Percentiles rank a stretch among this genome's conserved stretches.
phyloP scores from a whole-genome alignment of 352 stramenopile species.

The Elongisporangium undulatum region DNA sequence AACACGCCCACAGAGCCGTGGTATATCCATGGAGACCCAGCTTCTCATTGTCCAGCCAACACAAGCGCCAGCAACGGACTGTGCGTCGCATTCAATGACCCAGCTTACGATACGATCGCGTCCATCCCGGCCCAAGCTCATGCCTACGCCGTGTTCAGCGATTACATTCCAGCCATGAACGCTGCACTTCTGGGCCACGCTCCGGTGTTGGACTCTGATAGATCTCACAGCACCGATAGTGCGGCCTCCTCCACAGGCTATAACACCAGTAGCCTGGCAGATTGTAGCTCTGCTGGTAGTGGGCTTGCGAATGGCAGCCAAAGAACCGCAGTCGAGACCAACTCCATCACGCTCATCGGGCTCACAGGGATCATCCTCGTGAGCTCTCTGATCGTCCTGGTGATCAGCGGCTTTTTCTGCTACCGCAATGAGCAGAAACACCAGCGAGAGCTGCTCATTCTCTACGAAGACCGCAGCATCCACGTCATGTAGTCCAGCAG shows the following conservation, averaged over 20 bases:
- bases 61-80: conserved; percentile 37
- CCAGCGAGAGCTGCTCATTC: conserved; percentile 55
- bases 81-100: conserved; percentile 47
- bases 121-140: conserved; percentile 43
- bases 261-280: not conserved
- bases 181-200: conserved; percentile 23
- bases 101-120: conserved; percentile 41
- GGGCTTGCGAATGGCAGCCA: conserved; percentile 18
- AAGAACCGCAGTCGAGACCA: conserved; percentile 3
- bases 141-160: conserved; percentile 59
- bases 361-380: conserved; percentile 54
- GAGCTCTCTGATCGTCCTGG: conserved; percentile 40
- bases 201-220: not conserved
- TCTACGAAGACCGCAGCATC: conserved; percentile 48
- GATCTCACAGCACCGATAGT: not conserved
- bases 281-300: not conserved
- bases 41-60: conserved; percentile 43
- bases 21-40: conserved; percentile 50
- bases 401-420: conserved; percentile 49
- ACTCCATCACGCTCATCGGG: conserved; percentile 41
- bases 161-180: conserved; percentile 49
- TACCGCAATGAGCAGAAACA: conserved; percentile 76
- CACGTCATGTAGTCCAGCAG: conserved; percentile 24
- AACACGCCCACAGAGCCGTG: conserved; percentile 49
- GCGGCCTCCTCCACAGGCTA: not conserved